Evolutionary conservation across 228 moss, liverwort and hornwort species (phyloP), one percentile per base, ranked within the genome.

Genomic region (Sphagnum magellanicum): DNA sequence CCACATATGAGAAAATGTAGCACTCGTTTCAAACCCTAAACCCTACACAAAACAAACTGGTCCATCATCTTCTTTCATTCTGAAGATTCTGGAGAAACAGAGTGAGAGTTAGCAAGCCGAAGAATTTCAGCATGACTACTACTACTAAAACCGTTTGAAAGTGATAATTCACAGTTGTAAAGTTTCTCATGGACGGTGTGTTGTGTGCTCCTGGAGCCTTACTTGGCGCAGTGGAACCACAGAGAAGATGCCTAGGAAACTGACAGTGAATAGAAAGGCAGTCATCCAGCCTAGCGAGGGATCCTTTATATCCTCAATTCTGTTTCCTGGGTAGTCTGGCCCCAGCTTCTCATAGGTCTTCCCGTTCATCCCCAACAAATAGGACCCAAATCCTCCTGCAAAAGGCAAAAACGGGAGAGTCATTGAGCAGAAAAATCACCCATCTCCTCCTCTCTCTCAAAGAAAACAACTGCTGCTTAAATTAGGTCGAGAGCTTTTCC

Each of bases 221-320:
- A 95, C 95, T 92, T 89, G 92, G 17, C 96, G 91, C 48, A 96
- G 86, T 3, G 87, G 79, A 51, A 91, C 96, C 9, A 96, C 84
- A 52, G 90, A 92, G 58, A 96, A 87, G 68, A 96, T 79, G 67
- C 96, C 96, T 12, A 96, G 78, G 59, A 92, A 92, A 75, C 92
- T 91, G 70, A 92, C 88, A n/a, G 63, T 53, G 63, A 88, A 82
- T 4, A 76, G 61, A 16, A 76, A 92, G 51, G 68, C 82, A 52
- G 80, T 92, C 84, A 96, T 91, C 92, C 96, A 92, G 65, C 88
- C 92, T 50, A 96, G 67, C 0, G 76, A 71, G 8, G 96, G 96
- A 57, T 91, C 81, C 77, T 86, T 89, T 73, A 96, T 88, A 68
- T 75, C 83, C 70, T 70, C 74, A 50, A 85, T 86, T 67, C 83